A percentile compares a stretch with the other conserved stretches of the same genome.
Conservation (phyloP, 2,329 filamentous ascomycete species). For the Paracamarosporium sp. region DNA sequence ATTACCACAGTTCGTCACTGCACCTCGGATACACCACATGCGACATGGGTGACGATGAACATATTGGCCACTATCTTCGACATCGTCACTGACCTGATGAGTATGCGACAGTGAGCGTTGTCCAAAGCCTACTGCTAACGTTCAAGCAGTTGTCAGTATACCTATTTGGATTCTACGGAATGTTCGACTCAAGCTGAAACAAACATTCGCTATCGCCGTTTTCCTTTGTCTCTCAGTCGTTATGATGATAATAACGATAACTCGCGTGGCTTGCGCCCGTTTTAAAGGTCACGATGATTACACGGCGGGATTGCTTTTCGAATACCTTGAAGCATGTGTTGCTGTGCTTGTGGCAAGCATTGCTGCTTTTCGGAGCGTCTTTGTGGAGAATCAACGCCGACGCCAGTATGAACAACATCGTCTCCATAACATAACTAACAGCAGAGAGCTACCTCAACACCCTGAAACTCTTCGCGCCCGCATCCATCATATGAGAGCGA, state of each 20-base stretch:
- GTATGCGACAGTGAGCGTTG: neutral
- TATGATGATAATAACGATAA: constrained; percentile 4
- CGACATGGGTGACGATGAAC: neutral
- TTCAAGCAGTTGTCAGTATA: constrained; percentile 19
- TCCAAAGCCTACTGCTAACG: neutral
- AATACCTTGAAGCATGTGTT: constrained; percentile 16
- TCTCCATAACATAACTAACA: neutral
- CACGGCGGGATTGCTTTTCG: neutral
- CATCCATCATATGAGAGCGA: neutral
- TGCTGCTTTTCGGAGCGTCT: constrained; percentile 19
- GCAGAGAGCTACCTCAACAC: neutral
- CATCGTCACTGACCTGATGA: constrained; percentile 7
- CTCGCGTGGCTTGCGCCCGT: neutral
- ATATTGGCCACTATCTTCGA: neutral
- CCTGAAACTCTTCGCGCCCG: neutral
- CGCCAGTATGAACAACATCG: neutral
- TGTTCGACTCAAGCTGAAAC: neutral
- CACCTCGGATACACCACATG: constrained; percentile 2
- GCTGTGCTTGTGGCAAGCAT: constrained; percentile 25
- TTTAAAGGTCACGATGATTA: neutral
- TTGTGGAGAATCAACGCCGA: constrained; percentile 1
- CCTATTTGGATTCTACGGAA: constrained; percentile 16
- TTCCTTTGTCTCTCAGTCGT: constrained; percentile 15
- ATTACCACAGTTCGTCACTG: neutral
- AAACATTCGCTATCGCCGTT: constrained; percentile 8